A percentile compares a stretch with the other conserved stretches of the same genome.
Evolutionary conservation across 345 rosid genomes (phyloP).

Genomic region (Hibiscus mutabilis): DNA sequence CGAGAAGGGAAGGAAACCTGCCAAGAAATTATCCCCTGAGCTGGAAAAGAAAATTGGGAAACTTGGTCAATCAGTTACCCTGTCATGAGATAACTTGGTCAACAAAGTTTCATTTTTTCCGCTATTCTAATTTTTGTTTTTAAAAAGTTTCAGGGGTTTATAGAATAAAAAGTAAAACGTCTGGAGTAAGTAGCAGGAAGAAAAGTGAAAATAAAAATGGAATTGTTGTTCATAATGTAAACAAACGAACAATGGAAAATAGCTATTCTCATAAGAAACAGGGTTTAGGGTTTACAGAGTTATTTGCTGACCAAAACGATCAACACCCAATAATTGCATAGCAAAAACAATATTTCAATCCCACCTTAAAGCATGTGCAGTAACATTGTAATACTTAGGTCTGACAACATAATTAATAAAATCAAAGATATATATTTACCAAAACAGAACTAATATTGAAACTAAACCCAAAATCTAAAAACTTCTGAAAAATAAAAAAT

Average conservation of each 20-base stretch:
- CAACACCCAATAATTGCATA: background rate
- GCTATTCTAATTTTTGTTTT: too few species aligned
- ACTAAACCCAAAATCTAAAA: background rate
- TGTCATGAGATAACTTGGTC: conserved; percentile 34
- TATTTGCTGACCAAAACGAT: background rate
- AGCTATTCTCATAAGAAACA: background rate
- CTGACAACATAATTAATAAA: background rate
- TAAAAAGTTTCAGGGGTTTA: too few species aligned
- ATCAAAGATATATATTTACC: background rate
- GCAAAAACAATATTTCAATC: background rate
- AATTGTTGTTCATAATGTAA: too few species aligned
- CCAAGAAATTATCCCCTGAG: conserved; percentile 57
- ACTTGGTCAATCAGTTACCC: conserved; percentile 78
- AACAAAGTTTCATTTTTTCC: too few species aligned
- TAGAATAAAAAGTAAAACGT: too few species aligned
- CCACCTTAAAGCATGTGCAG: background rate
- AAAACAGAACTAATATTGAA: background rate
- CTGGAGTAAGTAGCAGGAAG: too few species aligned
- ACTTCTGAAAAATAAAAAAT: background rate
- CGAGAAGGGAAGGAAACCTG: conserved; percentile 73
- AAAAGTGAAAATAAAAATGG: too few species aligned
- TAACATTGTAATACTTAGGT: background rate
- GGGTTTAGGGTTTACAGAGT: background rate
- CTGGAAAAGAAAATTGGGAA: conserved; percentile 69
- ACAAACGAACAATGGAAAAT: too few species aligned